These are phyloP conservation scores for Cucurbita maxima DNA, from an alignment of 306 rosid genomes.

Conservation along the genomic window DNA sequence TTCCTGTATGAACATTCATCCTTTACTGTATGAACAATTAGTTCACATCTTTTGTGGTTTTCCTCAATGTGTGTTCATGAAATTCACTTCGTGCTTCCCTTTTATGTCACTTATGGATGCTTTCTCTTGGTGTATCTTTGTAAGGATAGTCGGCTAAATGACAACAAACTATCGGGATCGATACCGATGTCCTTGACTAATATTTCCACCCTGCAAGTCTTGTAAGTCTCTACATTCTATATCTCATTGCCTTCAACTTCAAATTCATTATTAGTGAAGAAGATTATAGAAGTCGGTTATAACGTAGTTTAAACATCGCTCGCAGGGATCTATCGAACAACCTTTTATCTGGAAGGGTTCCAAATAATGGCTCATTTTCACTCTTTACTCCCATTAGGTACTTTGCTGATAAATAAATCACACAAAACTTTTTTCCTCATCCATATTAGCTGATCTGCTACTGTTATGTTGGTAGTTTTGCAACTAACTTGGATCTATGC, in stretches of 20 bases:
- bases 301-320: not conserved
- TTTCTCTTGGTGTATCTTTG: constrained; percentile 1
- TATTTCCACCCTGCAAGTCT: constrained; percentile 13
- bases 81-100: not conserved
- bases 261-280: not conserved
- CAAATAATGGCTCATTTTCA: constrained; percentile 17
- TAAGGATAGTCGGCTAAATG: constrained; percentile 14
- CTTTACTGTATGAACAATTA: not conserved
- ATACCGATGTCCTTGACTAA: constrained; percentile 11
- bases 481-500: constrained; percentile 8
- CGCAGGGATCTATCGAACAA: constrained; percentile 13
- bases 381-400: constrained; percentile 13
- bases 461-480: constrained; percentile 1
- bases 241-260: not conserved
- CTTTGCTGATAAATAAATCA: not conserved
- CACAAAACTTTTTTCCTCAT: not conserved
- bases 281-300: not conserved
- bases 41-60: not conserved
- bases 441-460: not conserved
- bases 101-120: not conserved
- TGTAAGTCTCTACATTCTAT: constrained; percentile 1
- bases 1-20: constrained; percentile 13
- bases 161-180: constrained; percentile 8
- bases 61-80: not conserved
- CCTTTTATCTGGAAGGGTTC: constrained; percentile 6